Evolutionary conservation across 768 basidiomycete genomes (phyloP), one percentile per base, ranked within the genome.

Genomic region (Amanita pallidorosea): DNA sequence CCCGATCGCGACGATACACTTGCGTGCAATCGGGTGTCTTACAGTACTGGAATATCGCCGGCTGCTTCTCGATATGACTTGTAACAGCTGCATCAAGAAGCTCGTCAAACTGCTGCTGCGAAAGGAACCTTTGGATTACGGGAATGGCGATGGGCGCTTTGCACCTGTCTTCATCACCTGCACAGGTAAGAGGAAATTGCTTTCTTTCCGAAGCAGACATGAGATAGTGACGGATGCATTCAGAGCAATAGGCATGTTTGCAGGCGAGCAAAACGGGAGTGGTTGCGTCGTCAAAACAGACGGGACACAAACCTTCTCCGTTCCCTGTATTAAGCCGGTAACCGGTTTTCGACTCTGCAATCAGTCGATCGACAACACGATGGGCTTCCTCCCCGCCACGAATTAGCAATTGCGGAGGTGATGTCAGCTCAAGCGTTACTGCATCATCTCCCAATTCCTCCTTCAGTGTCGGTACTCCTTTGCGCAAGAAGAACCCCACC

Each of bases 361-460:
- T 34, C 18, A 45, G 25, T 7, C 50, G 29, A 34, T 45, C 23
- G 15, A 51, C 42, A 18, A 36, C 37, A 17, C 29, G 50, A 15
- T 41, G 42, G 1, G 74, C 79, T 27, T 78, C 74, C 49, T 81
- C 80, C 8, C 75, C 77, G 1, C 81, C 81, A 20, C 71, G 72
- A 40, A 83, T 65, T 1, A 67, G 72, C 36, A 85, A 65, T 12
- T 58, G 74, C 0, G 65, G 60, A 22, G 55, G 57, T 0, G 70
- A 61, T 0, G 64, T 53, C 20, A 74, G 60, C 22, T 76, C 63
- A 35, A 83, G 67, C 2, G 58, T 64, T 18, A 79, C 76, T 20
- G 70, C 76, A 34, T 78, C 73, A 35, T 78, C 74, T 17, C 81
- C 80, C 23, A 82, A 61, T 0, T 71, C 65, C 36, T 78, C 80